Conservation (phyloP, 306 rosid genomes). For the Potentilla sterilis region DNA sequence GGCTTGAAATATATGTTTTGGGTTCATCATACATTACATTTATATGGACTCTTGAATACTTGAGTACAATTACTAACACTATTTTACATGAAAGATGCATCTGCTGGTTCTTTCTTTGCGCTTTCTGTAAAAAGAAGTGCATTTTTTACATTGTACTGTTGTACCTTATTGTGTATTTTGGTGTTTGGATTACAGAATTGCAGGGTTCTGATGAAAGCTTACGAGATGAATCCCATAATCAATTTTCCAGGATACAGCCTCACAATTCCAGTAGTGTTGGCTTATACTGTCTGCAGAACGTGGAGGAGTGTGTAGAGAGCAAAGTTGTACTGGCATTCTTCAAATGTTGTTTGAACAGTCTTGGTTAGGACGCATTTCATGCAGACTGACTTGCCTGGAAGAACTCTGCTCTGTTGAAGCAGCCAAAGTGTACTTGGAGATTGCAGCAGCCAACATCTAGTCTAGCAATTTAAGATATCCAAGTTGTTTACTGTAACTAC, state of each 20-base stretch:
- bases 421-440: no score
- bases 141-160: background rate
- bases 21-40: background rate
- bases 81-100: background rate
- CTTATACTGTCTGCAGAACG: conserved; percentile 48
- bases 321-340: background rate
- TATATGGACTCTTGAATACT: background rate
- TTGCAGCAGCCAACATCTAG: background rate
- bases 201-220: conserved; percentile 74
- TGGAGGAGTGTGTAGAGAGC: conserved; percentile 33
- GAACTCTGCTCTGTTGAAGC: background rate
- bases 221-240: conserved; percentile 80
- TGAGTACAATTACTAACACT: background rate
- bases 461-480: background rate
- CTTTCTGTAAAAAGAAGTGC: background rate
- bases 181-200: conserved; percentile 57
- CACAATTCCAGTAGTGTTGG: conserved; percentile 65
- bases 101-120: background rate
- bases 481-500: background rate
- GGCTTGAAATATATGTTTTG: background rate
- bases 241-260: conserved; percentile 66
- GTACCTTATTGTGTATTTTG: background rate
- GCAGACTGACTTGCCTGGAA: background rate
- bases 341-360: background rate
- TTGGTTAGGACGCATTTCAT: background rate